A percentile compares a stretch with the other conserved stretches of the same genome.
Evolutionary conservation across 345 rosid genomes (phyloP).

Genomic region (Reutealis trisperma): DNA sequence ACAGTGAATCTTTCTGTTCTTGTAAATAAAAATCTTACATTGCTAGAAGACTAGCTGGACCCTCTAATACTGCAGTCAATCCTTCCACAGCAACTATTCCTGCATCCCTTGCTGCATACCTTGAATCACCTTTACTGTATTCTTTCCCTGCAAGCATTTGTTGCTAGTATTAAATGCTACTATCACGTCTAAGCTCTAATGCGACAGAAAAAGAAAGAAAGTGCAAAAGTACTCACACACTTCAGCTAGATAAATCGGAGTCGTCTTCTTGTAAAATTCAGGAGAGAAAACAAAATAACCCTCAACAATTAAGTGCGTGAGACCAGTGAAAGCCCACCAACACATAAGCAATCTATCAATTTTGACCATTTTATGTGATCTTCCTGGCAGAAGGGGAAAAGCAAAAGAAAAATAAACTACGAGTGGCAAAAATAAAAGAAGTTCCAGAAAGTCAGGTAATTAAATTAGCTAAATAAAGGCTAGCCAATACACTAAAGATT

Average conservation of each 20-base stretch:
- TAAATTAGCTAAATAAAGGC: neutral
- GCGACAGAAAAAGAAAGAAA: slow-evolving; percentile 3
- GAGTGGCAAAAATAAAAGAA: neutral
- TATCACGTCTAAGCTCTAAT: too few species aligned
- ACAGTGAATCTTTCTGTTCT: neutral
- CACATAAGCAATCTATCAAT: slow-evolving; percentile 78
- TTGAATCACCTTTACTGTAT: slow-evolving; percentile 96
- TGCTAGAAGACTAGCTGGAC: slow-evolving; percentile 79
- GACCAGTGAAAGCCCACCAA: slow-evolving; percentile 98
- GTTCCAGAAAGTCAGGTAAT: neutral
- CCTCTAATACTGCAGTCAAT: slow-evolving; percentile 78
- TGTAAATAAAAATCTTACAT: slow-evolving; percentile 49
- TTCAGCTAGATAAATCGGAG: slow-evolving; percentile 78
- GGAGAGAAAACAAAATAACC: slow-evolving; percentile 93
- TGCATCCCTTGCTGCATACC: slow-evolving; percentile 81
- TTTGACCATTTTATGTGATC: slow-evolving; percentile 38
- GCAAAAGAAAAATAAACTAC: neutral
- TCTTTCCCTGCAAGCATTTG: slow-evolving; percentile 71
- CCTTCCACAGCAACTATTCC: slow-evolving; percentile 79
- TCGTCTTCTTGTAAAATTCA: slow-evolving; percentile 76
- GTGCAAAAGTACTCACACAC: slow-evolving; percentile 63
- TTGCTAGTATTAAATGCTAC: neutral
- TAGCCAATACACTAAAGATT: neutral
- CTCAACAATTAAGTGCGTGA: slow-evolving; percentile 75
- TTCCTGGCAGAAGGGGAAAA: slow-evolving; percentile 37